Base-by-base conservation (phyloP, 73 alveolate genomes). In the Loxodes magnus region DNA sequence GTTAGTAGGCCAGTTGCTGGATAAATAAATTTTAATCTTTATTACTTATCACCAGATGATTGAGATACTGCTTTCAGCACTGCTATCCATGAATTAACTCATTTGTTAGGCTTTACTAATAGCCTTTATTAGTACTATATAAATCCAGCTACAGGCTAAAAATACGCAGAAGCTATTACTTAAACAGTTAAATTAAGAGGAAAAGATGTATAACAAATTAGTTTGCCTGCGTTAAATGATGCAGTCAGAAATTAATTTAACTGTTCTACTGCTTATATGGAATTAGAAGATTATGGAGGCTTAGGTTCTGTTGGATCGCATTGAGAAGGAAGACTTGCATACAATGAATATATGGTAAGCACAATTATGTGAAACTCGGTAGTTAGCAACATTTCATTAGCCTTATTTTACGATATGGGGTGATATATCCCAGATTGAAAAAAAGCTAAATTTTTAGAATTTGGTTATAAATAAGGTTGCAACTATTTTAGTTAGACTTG, bases 231-330 rank as follows among this genome's bases (percentile, higher is more conserved):
- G 1, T 41, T 41, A 1, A 46, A 14, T 24, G 59, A 12, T 10
- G 52, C 26, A n/a, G 53, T 5, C 9, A 46, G 27, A 22, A 41
- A 37, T 21, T 12, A 10, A 22, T n/a, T 17, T 24, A 25, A 41
- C 59, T n/a, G 52, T 1, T 25, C 36, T 10, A 21, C 27, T 10
- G 15, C 50, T n/a, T 37, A 41, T 7, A 1, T 46, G 1, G 59
- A 46, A 19, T 41, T 46, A 25, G 59, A 46, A 46, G 59, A 46
- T 1, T 46, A 46, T 24, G 59, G 59, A 16, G 17, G 53, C 1
- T 14, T 10, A 14, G 59, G 59, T 46, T 7, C 39, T 21, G 53
- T 41, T n/a, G 53, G 53, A 1, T 9, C 59, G 1, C 50, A 24
- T 2, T 46, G 59, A 41, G 59, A 46, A 7, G 27, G 22, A 41